Base-by-base conservation (phyloP, 805 yeast genomes). In the Wickerhamomyces bovis region DNA sequence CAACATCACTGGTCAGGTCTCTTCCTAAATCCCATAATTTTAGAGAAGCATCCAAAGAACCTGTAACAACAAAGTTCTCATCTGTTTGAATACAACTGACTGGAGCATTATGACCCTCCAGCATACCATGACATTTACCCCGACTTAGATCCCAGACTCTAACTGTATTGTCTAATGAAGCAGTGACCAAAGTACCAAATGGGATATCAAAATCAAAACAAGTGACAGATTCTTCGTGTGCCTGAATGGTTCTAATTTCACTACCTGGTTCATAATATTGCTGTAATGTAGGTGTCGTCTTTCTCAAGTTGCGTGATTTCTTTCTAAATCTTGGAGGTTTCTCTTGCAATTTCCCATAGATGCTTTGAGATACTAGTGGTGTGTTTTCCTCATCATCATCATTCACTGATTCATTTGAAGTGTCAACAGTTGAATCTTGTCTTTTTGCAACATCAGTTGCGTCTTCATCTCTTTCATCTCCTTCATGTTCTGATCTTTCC, bases 91-190 rank as follows among this genome's bases (percentile, higher is more conserved):
- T 65, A 53, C 85, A 79, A 41, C 67, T 69, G 6, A 84, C 83
- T 7, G 78, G 66, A 0, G 85, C 78, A 39, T 55, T 57, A 57
- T 85, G 92, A 18, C 89, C 89, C 44, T 70, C 76, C 42, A 84
- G 66, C 28, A 69, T 57, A 2, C 81, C 81, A 22, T 67, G 57
- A 42, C 76, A 73, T 48, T 69, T 70, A 11, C 78, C 75, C 25
- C 76, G 70, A 35, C 83, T 76, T 55, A 85, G 64, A 67, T 89
- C 95, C 96, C 96, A 89, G 5, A 89, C 85, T 52, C 83, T 75
- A 4, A 89, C 83, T 0, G 85, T 78, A 60, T 83, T 86, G 61
- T 89, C 96, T 54, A 80, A 66, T 12, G 89, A 78, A 0, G 96
- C 88, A 15, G 90, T 77, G 2, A 89, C 90, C 63, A 88, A 55